Percentiles rank a stretch among this genome's conserved stretches.
Conservation (phyloP, 2,329 filamentous ascomycete species). For the Nothophoma quercina region DNA sequence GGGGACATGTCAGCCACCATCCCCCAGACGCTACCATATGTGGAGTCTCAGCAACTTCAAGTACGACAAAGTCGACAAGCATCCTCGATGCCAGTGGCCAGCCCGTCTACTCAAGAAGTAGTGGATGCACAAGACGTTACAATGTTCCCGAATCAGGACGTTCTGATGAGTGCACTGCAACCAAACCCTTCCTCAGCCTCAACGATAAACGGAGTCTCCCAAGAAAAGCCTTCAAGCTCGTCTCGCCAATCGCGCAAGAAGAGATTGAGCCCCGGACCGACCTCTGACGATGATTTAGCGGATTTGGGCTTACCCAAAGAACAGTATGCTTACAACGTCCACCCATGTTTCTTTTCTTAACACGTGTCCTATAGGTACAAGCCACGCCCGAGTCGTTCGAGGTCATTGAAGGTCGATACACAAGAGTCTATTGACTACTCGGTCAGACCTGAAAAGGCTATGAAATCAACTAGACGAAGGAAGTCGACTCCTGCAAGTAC, state of each 20-base stretch:
- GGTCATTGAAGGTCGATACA: constrained; percentile 35
- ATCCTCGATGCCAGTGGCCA: constrained; percentile 15
- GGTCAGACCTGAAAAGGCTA: constrained; percentile 37
- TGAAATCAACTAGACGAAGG: constrained; percentile 30
- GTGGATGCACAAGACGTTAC: neutral
- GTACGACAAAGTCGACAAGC: constrained; percentile 10
- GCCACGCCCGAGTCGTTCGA: constrained; percentile 47
- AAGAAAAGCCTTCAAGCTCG: neutral
- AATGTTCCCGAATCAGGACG: neutral
- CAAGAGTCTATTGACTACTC: constrained; percentile 41
- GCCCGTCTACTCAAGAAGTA: constrained; percentile 7
- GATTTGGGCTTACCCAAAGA: constrained; percentile 39
- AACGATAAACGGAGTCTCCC: neutral
- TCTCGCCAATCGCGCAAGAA: constrained; percentile 7
- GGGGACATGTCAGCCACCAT: neutral
- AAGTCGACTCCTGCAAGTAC: constrained; percentile 27
- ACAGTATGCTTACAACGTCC: constrained; percentile 20
- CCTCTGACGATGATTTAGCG: constrained; percentile 37
- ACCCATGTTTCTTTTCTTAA: neutral
- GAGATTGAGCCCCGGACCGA: neutral
- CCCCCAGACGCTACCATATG: neutral
- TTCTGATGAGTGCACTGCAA: neutral
- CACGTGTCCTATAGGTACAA: constrained; percentile 28
- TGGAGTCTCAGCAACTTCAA: neutral
- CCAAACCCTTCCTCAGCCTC: neutral